Evolutionary conservation across 805 yeast genomes (phyloP).

Genomic region (Wickerhamiella spandovensis): DNA sequence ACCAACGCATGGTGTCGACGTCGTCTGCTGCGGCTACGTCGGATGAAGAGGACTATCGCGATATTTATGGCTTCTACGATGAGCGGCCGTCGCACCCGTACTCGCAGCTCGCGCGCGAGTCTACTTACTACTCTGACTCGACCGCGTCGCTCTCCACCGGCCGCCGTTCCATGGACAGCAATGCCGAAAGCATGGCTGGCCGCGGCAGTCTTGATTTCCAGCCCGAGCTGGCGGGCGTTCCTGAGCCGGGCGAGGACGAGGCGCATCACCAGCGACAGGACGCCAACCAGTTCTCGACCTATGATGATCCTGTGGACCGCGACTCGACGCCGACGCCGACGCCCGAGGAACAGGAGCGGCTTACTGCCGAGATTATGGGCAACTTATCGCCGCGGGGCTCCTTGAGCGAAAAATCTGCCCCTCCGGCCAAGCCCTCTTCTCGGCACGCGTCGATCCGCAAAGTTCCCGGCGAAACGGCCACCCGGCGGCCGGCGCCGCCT

Average conservation of each 20-base stretch:
- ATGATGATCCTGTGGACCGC: slow-evolving; percentile 1
- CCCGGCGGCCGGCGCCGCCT: background rate
- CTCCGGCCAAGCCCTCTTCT: background rate
- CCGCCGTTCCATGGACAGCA: slow-evolving; percentile 14
- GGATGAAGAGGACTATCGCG: slow-evolving; percentile 9
- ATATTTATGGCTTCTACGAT: slow-evolving; percentile 20
- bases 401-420: too few species aligned
- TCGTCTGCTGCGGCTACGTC: background rate
- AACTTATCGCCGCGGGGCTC: background rate
- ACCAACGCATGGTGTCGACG: background rate
- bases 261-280: background rate
- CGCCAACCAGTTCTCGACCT: background rate
- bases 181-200: slow-evolving; percentile 2
- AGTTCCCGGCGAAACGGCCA: background rate
- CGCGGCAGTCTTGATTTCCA: slow-evolving; percentile 9
- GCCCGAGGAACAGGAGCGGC: slow-evolving; percentile 8
- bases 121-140: slow-evolving; percentile 11
- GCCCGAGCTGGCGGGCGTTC: slow-evolving; percentile 10
- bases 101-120: slow-evolving; percentile 9
- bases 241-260: slow-evolving; percentile 6
- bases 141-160: slow-evolving; percentile 22
- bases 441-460: background rate
- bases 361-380: slow-evolving; percentile 12
- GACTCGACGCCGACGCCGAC: background rate
- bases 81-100: slow-evolving; percentile 16